phyloP scores from a whole-genome alignment of 2,329 filamentous ascomycete species.

The Epichloe sp. region DNA sequence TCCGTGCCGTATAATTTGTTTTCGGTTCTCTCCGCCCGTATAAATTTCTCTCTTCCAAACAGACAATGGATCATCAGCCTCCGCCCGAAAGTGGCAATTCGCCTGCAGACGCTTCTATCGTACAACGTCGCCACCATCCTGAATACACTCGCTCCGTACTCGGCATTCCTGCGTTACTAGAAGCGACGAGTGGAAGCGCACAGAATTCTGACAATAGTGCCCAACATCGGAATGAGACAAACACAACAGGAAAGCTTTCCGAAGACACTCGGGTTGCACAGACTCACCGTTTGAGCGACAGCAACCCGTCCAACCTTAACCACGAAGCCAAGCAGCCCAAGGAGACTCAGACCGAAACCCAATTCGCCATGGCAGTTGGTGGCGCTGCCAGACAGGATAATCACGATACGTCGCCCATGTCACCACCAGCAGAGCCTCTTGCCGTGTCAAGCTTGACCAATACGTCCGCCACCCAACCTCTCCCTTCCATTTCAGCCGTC shows the following conservation, averaged over 20 bases:
- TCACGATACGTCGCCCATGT: not conserved
- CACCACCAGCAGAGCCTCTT: not conserved
- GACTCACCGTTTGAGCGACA: not conserved
- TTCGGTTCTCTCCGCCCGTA: not conserved
- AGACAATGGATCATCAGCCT: constrained; percentile 1
- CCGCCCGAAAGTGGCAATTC: not conserved
- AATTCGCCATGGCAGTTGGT: not conserved
- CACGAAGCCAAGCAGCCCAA: not conserved
- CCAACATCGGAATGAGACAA: not conserved
- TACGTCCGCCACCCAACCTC: not conserved
- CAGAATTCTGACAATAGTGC: not conserved
- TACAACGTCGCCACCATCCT: not conserved
- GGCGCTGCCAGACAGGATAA: not conserved
- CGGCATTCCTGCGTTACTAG: constrained; percentile 2
- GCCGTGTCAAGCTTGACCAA: not conserved
- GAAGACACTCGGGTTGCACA: constrained; percentile 1
- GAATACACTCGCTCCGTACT: constrained; percentile 2
- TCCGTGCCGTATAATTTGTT: not conserved
- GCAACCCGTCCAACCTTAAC: not conserved
- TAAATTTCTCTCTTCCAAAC: not conserved
- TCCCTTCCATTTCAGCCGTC: not conserved
- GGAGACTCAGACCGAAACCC: not conserved
- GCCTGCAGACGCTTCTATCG: not conserved
- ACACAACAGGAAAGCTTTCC: not conserved
- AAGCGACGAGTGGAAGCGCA: not conserved